Conservation (phyloP, 1,284 basidiomycete genomes). For the Malassezia pachydermatis region DNA sequence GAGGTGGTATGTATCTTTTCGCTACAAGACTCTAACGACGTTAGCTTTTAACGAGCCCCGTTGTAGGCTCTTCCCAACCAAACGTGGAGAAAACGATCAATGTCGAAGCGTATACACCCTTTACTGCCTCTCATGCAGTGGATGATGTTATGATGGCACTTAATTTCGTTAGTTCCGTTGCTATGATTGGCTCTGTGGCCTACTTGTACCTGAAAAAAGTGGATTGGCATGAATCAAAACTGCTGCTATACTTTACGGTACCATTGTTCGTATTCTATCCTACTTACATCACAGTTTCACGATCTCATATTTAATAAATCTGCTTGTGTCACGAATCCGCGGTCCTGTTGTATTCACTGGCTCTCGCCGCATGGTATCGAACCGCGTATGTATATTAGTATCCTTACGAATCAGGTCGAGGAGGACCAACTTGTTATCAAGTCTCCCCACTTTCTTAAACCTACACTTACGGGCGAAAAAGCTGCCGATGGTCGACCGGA, state of each 20-base stretch:
- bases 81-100: neutral
- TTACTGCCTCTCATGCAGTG: slow-evolving; percentile 33
- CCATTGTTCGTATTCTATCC: slow-evolving; percentile 19
- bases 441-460: slow-evolving; percentile 26
- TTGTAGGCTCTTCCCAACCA: too few species aligned
- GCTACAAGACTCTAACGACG: neutral
- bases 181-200: slow-evolving; percentile 35
- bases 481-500: slow-evolving; percentile 21
- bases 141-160: slow-evolving; percentile 33
- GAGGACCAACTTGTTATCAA: slow-evolving; percentile 30
- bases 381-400: neutral
- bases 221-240: slow-evolving; percentile 40
- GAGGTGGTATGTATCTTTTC: slow-evolving; percentile 12
- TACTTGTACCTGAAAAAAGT: slow-evolving; percentile 41
- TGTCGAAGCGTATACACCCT: slow-evolving; percentile 23
- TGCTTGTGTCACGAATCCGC: slow-evolving; percentile 26
- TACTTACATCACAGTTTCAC: slow-evolving; percentile 19
- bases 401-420: slow-evolving; percentile 19
- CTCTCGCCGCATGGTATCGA: slow-evolving; percentile 23
- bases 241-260: slow-evolving; percentile 25
- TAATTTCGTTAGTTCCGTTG: slow-evolving; percentile 27
- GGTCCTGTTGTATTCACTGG: slow-evolving; percentile 38
- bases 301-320: slow-evolving; percentile 22
- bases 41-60: slow-evolving; percentile 7
- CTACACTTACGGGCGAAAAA: slow-evolving; percentile 16